phyloP scores from a whole-genome alignment of 2,329 filamentous ascomycete genomes.

The Botrytis paeoniae region DNA sequence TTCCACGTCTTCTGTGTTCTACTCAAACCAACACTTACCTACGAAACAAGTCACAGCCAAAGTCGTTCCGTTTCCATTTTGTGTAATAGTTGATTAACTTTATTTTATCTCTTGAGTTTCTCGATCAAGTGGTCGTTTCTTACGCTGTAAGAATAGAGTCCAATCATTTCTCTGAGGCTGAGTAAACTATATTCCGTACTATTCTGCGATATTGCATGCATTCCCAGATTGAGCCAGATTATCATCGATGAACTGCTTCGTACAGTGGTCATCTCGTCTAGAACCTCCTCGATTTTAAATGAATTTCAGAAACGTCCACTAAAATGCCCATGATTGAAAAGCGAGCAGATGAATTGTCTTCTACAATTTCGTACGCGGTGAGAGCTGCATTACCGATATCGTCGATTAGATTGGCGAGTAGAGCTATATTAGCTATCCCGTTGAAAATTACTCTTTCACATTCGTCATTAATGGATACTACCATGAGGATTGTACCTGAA shows the following conservation, averaged over 20 bases:
- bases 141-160: no score
- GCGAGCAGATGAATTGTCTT: not conserved
- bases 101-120: not conserved
- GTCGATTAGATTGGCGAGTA: rapidly evolving
- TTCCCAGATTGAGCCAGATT: not conserved
- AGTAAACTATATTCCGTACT: no score
- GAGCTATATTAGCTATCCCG: not conserved
- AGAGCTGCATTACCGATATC: not conserved
- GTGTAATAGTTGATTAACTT: not conserved
- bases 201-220: no score
- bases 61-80: not conserved
- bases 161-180: no score
- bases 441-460: not conserved
- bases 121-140: not conserved
- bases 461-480: not conserved
- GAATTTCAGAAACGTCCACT: rapidly evolving
- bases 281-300: rapidly evolving
- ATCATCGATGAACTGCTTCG: not conserved
- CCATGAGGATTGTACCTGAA: not conserved
- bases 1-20: no score
- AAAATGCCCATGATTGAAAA: not conserved
- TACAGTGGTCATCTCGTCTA: not conserved
- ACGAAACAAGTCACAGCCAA: not conserved
- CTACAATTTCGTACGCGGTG: not conserved
- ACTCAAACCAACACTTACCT: no score